These are phyloP conservation scores for Naegleria gruberi DNA, from an alignment of 208 protist species.

Conservation along the genomic window DNA sequence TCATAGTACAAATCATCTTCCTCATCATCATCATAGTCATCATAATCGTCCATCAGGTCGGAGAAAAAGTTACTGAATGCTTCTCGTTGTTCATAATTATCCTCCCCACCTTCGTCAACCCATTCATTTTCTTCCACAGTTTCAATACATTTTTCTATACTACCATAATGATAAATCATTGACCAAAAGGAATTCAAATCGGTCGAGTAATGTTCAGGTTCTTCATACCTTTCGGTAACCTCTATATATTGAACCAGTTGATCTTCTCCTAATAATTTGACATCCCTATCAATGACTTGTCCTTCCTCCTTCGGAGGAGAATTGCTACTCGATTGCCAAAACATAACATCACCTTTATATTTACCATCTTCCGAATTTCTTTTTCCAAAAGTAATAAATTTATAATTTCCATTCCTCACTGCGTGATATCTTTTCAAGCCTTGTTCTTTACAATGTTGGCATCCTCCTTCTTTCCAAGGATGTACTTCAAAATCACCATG, in stretches of 20 bases:
- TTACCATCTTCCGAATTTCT: not conserved
- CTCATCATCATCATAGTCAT: not conserved
- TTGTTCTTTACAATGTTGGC: not conserved
- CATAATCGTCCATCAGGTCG: not conserved
- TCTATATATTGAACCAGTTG: not conserved
- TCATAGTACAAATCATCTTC: not conserved
- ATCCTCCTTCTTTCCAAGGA: not conserved
- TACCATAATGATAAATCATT: not conserved
- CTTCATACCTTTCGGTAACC: not conserved
- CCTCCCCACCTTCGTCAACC: not conserved
- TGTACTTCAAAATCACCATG: not conserved
- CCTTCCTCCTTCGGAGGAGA: not conserved
- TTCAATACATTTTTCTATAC: not conserved
- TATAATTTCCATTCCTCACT: not conserved
- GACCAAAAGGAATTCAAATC: not conserved
- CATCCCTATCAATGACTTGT: not conserved
- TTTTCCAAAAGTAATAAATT: not conserved
- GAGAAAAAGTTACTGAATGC: not conserved
- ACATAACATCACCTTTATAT: not conserved
- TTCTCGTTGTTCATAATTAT: not conserved
- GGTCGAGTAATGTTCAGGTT: not conserved
- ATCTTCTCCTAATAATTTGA: not conserved
- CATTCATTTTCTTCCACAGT: not conserved
- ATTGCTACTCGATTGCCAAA: not conserved
- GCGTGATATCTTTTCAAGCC: not conserved